phyloP scores from a whole-genome alignment of 129 eudicot genomes.

The Scalesia atractyloides region DNA sequence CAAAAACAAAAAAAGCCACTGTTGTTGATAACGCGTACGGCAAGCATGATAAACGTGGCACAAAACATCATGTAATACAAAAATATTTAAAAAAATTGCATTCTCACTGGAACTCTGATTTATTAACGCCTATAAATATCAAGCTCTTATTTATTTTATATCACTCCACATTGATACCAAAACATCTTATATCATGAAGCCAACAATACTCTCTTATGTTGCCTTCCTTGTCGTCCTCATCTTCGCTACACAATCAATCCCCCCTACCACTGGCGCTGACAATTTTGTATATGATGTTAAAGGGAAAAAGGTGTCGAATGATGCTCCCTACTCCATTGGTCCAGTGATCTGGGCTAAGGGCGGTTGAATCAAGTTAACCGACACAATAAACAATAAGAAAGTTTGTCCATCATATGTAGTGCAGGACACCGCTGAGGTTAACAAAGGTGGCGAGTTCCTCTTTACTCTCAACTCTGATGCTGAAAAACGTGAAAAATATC shows the following conservation, averaged over 20 bases:
- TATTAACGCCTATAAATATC: too few species aligned
- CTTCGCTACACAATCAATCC: neutral
- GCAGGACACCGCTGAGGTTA: neutral
- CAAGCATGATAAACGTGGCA: too few species aligned
- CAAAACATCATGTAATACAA: too few species aligned
- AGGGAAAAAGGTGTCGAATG: slow-evolving; percentile 14
- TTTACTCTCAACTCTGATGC: neutral
- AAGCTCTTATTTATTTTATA: neutral
- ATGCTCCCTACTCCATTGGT: slow-evolving; percentile 15
- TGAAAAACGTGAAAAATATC: neutral
- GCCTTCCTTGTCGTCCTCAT: slow-evolving; percentile 3
- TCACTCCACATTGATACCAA: neutral
- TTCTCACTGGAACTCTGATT: too few species aligned
- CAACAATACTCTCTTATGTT: neutral
- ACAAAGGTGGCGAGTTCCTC: neutral
- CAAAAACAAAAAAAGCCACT: too few species aligned
- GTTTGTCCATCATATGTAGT: neutral
- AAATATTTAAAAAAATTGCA: too few species aligned
- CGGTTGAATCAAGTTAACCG: slow-evolving; percentile 23
- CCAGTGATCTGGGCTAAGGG: slow-evolving; percentile 16
- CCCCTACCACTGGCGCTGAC: neutral
- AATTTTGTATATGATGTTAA: neutral
- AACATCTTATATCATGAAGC: neutral
- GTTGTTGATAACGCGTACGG: too few species aligned
- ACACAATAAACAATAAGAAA: neutral